These are phyloP conservation scores for Gaertneriomyces sp. DNA, from an alignment of 192 early-diverging fungal species.

Conservation along the genomic window DNA sequence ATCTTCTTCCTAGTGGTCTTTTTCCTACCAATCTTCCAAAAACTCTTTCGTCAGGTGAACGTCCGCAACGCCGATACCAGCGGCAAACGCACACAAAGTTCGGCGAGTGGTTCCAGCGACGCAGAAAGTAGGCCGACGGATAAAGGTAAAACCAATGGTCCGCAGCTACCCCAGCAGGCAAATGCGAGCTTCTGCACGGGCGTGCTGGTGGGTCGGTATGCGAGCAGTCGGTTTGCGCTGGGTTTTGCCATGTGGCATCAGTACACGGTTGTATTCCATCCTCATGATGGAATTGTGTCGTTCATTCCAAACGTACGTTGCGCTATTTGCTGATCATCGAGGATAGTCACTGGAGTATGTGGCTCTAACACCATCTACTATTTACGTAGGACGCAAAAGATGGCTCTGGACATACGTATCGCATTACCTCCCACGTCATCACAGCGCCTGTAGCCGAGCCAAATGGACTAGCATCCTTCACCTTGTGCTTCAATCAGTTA, in stretches of 20 bases:
- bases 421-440: neutral
- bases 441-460: neutral
- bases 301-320: conserved; percentile 5
- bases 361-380: neutral
- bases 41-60: too few species aligned
- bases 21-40: neutral
- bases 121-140: too few species aligned
- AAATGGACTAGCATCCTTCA: neutral
- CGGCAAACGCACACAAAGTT: too few species aligned
- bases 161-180: neutral
- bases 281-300: neutral
- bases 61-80: too few species aligned
- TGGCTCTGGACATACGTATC: neutral
- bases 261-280: neutral
- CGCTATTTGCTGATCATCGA: too few species aligned
- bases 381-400: neutral
- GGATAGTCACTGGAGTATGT: too few species aligned
- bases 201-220: neutral
- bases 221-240: neutral
- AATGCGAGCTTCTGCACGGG: neutral
- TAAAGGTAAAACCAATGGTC: too few species aligned
- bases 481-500: neutral
- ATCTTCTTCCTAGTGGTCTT: conserved; percentile 4
- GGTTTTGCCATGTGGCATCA: conserved; percentile 2
- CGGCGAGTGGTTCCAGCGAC: too few species aligned